phyloP scores from a whole-genome alignment of 176 grass and related monocot genomes.

The Typha latifolia region DNA sequence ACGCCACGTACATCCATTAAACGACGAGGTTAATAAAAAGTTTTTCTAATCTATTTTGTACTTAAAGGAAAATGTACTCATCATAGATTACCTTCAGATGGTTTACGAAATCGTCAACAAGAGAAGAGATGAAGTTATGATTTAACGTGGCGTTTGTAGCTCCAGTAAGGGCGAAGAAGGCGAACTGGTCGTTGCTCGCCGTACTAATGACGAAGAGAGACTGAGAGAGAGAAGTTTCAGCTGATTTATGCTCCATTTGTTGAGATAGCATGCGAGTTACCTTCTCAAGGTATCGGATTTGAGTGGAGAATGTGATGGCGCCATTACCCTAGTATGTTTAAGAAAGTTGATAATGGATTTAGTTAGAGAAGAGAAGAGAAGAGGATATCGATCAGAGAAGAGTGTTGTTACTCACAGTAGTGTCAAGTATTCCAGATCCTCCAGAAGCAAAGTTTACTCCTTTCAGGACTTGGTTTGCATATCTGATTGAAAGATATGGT shows the following conservation, averaged over 20 bases:
- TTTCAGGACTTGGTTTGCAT: neutral
- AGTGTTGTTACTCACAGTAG: slow-evolving; percentile 17
- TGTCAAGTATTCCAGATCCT: slow-evolving; percentile 28
- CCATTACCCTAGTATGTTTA: neutral
- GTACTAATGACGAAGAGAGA: slow-evolving; percentile 26
- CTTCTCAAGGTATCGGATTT: slow-evolving; percentile 22
- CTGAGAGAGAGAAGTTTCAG: slow-evolving; percentile 1
- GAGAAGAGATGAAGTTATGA: slow-evolving; percentile 5
- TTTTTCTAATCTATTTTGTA: neutral
- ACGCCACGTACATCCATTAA: too few relatives aligned
- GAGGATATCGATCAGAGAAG: neutral
- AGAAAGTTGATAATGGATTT: neutral
- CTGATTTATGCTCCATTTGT: neutral
- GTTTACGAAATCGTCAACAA: slow-evolving; percentile 12
- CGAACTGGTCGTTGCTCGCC: slow-evolving; percentile 29
- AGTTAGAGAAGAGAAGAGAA: neutral
- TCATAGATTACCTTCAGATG: slow-evolving; percentile 22
- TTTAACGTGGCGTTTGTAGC: slow-evolving; percentile 11
- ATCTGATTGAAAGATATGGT: slow-evolving; percentile 21
- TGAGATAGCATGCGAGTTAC: neutral
- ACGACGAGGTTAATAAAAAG: neutral
- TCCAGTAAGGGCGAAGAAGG: neutral
- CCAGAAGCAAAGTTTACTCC: slow-evolving; percentile 33
- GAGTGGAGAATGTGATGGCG: slow-evolving; percentile 10
- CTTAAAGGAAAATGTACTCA: neutral